Percentiles rank a stretch among this genome's conserved stretches.
phyloP scores from a whole-genome alignment of 129 eudicot genomes.

The Rutidosis leptorrhynchoides region DNA sequence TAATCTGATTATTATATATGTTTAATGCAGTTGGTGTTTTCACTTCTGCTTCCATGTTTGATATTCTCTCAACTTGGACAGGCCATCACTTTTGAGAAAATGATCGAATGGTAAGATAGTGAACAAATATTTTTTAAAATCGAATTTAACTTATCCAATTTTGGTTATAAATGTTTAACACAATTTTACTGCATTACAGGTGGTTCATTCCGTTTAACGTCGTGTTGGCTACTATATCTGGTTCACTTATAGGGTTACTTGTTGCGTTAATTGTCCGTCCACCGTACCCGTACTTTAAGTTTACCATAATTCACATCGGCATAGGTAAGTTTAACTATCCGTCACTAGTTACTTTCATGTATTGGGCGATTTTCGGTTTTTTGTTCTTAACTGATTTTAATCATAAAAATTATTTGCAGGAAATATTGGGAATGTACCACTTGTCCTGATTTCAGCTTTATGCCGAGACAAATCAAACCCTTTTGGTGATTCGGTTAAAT shows the following conservation, averaged over 20 bases:
- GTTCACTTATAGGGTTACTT: slow-evolving; percentile 78
- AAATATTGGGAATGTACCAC: slow-evolving; percentile 92
- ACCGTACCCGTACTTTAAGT: slow-evolving; percentile 86
- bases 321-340: slow-evolving; percentile 49
- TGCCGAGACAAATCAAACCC: slow-evolving; percentile 92
- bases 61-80: slow-evolving; percentile 97
- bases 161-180: neutral
- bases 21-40: slow-evolving; percentile 76
- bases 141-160: neutral
- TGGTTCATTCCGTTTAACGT: slow-evolving; percentile 95
- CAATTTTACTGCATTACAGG: slow-evolving; percentile 44
- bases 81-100: slow-evolving; percentile 80
- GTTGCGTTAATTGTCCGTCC: slow-evolving; percentile 73
- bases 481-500: slow-evolving; percentile 71
- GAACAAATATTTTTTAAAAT: neutral
- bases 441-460: slow-evolving; percentile 88
- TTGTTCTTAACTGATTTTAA: neutral
- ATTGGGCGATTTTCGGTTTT: neutral
- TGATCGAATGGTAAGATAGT: slow-evolving; percentile 68
- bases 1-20: slow-evolving; percentile 5
- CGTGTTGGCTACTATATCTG: slow-evolving; percentile 68
- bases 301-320: slow-evolving; percentile 85
- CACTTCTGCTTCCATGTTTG: slow-evolving; percentile 88
- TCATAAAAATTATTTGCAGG: slow-evolving; percentile 39
- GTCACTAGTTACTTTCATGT: neutral